Conservation (phyloP, 2,329 filamentous ascomycete species). For the Monosporascus sp. region DNA sequence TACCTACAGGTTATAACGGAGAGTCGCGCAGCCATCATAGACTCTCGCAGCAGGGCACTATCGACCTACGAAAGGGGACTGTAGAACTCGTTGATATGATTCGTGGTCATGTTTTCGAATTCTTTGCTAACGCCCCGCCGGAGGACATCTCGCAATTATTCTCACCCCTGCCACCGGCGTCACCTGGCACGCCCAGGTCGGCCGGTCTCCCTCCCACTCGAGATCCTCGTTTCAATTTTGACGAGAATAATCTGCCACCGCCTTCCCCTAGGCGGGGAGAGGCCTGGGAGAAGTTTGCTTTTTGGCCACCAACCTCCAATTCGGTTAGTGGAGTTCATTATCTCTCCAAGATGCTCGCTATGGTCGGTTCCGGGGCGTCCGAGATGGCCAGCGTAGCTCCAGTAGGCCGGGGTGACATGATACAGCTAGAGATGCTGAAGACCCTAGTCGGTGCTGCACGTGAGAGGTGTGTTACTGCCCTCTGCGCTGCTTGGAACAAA, state of each 20-base stretch:
- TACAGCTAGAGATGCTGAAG: constrained; percentile 67
- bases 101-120: constrained; percentile 70
- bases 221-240: constrained; percentile 75
- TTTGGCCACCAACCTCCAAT: constrained; percentile 93
- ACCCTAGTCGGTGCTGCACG: constrained; percentile 71
- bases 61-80: constrained; percentile 70
- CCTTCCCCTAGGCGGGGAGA: constrained; percentile 76
- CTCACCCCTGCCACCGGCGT: constrained; percentile 65
- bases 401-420: constrained; percentile 50
- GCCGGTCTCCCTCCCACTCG: constrained; percentile 51
- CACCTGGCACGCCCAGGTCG: constrained; percentile 63
- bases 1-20: constrained; percentile 77
- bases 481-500: constrained; percentile 87
- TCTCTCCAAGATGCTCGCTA: constrained; percentile 71
- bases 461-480: constrained; percentile 78
- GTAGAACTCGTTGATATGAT: constrained; percentile 81
- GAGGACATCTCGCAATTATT: constrained; percentile 87
- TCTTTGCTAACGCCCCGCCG: constrained; percentile 83
- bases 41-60: constrained; percentile 65
- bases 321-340: constrained; percentile 90
- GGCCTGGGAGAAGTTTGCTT: constrained; percentile 88
- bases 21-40: constrained; percentile 78
- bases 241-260: constrained; percentile 70
- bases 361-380: constrained; percentile 81
- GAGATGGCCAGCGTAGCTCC: constrained; percentile 76